Base-by-base conservation (phyloP, 805 yeast species). In the Clavispora carvajalis region DNA sequence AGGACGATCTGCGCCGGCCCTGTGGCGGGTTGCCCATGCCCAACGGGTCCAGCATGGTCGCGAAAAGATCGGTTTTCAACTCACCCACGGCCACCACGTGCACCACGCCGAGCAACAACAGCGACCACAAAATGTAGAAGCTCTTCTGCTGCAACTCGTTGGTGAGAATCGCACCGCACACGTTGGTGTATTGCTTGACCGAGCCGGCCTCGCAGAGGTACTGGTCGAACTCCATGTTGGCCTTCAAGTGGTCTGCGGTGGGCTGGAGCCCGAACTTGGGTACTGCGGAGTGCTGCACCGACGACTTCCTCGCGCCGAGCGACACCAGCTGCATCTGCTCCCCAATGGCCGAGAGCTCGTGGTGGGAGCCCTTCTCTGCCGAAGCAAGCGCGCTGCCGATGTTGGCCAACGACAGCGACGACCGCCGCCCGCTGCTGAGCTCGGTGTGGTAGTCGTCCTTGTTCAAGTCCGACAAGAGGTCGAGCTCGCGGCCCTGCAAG, bases 161-260 rank as follows among this genome's bases (percentile, higher is more conserved):
- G 34, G 69, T 60, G 43, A 66, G 49, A 6, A 67, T 51, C n/a
- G 70, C 71, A 9, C 73, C 73, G 31, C 55, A 50, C 26, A 63
- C 49, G 19, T 57, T 52, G 10, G 54, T 44, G 36, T 29, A 55
- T 30, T 54, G 34, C 15, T 38, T 41, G 4, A 33, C 33, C 7
- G 41, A 34, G 10, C 35, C n/a, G 7, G 44, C 59, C 17, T 18
- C 23, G 15, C 18, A 16, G 25, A 23, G 36, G n/a, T 11, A 23
- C 38, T 28, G 43, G 38, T 34, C 41, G 16, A 47, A 37, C 8
- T 49, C 50, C 5, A 28, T 5, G n/a, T 28, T 28, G 31, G 31
- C 19, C 2, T 28, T 12, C 6, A 28, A 8, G n/a, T 11, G 9
- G 18, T 28, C 31, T 11, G 18, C 31, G 7, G 31, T 6, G 5